Conservation (phyloP, 2,329 filamentous ascomycete species). For the Talaromyces sp. region DNA sequence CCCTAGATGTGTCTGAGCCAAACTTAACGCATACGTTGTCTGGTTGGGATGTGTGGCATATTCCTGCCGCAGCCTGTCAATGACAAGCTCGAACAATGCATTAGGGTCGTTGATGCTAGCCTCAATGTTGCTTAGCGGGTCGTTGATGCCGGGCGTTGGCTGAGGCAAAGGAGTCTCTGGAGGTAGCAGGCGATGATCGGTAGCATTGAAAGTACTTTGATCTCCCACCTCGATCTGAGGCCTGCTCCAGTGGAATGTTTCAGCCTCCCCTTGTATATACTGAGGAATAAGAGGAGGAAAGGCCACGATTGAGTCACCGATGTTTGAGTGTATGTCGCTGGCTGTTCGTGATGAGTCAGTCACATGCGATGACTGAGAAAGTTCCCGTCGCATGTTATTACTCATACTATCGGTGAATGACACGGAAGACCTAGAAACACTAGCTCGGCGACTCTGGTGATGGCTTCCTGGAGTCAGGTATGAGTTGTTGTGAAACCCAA, state of each 20-base stretch:
- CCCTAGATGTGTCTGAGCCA: slow-evolving; percentile 1
- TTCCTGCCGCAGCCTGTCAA: neutral
- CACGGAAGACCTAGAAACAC: neutral
- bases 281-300: neutral
- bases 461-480: neutral
- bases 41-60: slow-evolving; percentile 1
- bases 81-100: neutral
- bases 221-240: neutral
- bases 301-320: neutral
- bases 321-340: slow-evolving; percentile 5
- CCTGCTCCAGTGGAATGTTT: neutral
- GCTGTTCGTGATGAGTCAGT: slow-evolving; percentile 4
- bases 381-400: neutral
- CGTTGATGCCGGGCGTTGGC: neutral
- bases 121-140: neutral
- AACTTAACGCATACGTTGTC: neutral
- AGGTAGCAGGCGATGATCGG: neutral
- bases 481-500: neutral
- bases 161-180: neutral
- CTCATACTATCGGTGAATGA: slow-evolving; percentile 3
- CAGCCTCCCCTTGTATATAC: neutral
- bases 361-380: slow-evolving; percentile 3
- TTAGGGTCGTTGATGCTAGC: neutral
- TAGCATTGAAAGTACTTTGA: neutral
- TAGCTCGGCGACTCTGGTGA: neutral